Evolutionary conservation across 1,284 basidiomycete genomes (phyloP).

Genomic region (Meira nashicola): DNA sequence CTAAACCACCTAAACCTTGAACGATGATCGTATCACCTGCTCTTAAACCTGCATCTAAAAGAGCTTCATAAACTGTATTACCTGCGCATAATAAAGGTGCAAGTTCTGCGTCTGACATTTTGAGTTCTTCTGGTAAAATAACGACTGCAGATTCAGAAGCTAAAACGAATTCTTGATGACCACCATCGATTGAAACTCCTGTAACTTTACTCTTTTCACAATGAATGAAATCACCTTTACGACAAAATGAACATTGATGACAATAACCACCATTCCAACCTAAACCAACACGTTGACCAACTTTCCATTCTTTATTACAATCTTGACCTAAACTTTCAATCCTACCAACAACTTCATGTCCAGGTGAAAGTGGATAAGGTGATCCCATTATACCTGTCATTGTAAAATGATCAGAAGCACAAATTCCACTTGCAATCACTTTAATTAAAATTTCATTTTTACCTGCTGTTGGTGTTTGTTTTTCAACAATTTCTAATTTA

Average conservation of each 20-base stretch:
- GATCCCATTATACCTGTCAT: constrained; percentile 13
- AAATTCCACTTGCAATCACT: constrained; percentile 11
- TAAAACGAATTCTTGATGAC: constrained; percentile 51
- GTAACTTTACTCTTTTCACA: constrained; percentile 26
- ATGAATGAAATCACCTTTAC: constrained; percentile 37
- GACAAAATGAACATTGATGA: constrained; percentile 40
- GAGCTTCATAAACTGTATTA: constrained; percentile 52
- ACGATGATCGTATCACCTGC: constrained; percentile 53
- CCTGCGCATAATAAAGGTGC: constrained; percentile 56
- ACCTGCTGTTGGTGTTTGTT: constrained; percentile 13
- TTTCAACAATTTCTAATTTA: constrained; percentile 8
- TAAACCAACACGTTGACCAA: constrained; percentile 42
- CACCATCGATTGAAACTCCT: constrained; percentile 53
- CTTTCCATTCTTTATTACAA: constrained; percentile 40
- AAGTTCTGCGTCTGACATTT: constrained; percentile 50
- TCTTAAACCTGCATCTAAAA: constrained; percentile 50
- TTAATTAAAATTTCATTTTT: constrained; percentile 14
- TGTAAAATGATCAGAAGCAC: constrained; percentile 5
- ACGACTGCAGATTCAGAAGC: constrained; percentile 53
- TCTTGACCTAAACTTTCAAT: constrained; percentile 22
- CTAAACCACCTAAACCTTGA: constrained; percentile 55
- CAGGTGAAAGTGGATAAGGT: constrained; percentile 33
- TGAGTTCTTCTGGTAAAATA: constrained; percentile 49
- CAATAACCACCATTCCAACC: constrained; percentile 46
- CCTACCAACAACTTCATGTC: constrained; percentile 38